Conservation (phyloP, 148 eudicot species). For the Rhododendron vialii region DNA sequence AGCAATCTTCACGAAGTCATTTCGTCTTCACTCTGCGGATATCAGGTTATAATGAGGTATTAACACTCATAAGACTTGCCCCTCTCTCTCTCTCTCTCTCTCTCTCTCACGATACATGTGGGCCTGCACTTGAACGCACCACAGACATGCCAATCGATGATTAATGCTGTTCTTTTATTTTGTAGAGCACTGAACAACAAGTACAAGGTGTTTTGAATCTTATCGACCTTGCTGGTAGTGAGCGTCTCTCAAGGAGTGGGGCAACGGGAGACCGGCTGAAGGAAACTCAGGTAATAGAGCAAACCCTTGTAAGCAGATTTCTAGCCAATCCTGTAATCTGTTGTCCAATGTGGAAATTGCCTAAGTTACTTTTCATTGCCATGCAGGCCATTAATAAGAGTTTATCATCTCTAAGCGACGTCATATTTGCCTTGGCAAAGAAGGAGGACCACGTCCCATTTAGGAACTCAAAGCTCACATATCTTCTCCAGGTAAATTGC, state of each 20-base stretch:
- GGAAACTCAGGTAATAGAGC: conserved; percentile 77
- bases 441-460: conserved; percentile 92
- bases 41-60: conserved; percentile 90
- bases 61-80: not conserved
- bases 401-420: conserved; percentile 87
- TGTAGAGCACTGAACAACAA: conserved; percentile 90
- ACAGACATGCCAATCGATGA: not conserved
- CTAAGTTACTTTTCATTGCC: not conserved
- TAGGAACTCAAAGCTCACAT: conserved; percentile 91
- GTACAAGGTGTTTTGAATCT: conserved; percentile 90
- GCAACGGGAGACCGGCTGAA: conserved; percentile 86
- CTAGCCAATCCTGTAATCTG: not conserved
- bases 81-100: not conserved
- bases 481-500: conserved; percentile 86
- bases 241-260: conserved; percentile 97
- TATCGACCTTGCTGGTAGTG: conserved; percentile 99
- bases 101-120: not conserved
- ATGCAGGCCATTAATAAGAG: conserved; percentile 87
- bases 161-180: not conserved
- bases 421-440: conserved; percentile 82
- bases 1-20: conserved; percentile 96
- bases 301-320: not conserved
- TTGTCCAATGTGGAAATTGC: not conserved
- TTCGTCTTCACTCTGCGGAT: conserved; percentile 91
- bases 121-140: not conserved